Conservation (phyloP, 139 green algal species). For the Nannochloris sp. region DNA sequence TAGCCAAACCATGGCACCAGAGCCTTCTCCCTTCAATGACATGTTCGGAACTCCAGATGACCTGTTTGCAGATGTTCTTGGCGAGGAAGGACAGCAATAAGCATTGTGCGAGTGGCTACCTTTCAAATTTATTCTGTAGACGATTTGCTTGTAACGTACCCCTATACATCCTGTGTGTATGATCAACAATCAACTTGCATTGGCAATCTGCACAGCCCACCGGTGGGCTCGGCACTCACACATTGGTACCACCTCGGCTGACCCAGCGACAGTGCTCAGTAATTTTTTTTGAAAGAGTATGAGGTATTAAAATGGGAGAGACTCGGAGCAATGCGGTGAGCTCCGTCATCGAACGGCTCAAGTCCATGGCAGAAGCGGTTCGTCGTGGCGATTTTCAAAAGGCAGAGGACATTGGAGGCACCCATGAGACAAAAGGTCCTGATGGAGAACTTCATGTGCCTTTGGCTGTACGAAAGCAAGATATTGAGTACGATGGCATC, state of each 20-base stretch:
- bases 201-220: no score
- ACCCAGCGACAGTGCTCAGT: no score
- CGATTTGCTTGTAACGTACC: not conserved
- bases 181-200: no score
- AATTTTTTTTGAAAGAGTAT: no score
- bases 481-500: not conserved
- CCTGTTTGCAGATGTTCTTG: slow-evolving; percentile 21
- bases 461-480: not conserved
- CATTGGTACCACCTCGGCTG: no score
- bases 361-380: slow-evolving; percentile 22
- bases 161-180: no score
- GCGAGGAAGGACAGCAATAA: not conserved
- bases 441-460: not conserved
- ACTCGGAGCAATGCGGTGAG: no score
- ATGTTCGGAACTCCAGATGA: slow-evolving; percentile 26
- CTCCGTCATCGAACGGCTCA: not conserved
- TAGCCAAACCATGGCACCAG: slow-evolving; percentile 16
- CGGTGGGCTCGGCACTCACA: no score
- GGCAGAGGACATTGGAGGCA: slow-evolving; percentile 15
- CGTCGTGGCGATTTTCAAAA: slow-evolving; percentile 27
- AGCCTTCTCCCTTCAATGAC: slow-evolving; percentile 34
- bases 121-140: not conserved
- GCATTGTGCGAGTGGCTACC: not conserved
- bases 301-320: no score
- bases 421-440: not conserved